Conservation (phyloP, 2,329 filamentous ascomycete genomes). For the Emergomyces pasteurianus region DNA sequence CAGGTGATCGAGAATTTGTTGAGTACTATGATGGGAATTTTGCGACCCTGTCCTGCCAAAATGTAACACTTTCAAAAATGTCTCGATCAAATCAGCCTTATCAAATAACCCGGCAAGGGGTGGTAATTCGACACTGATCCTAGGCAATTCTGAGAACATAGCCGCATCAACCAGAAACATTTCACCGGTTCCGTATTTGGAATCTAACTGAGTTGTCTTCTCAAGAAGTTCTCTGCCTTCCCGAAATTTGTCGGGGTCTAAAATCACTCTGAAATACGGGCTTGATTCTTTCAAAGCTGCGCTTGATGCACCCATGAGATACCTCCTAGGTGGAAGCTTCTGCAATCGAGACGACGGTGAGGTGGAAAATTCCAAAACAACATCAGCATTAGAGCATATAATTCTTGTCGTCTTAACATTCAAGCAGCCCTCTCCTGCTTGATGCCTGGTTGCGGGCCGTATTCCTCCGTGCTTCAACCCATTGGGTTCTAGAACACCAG, state of each 20-base stretch:
- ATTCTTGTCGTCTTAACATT: slow-evolving; percentile 8
- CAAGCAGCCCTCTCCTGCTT: background rate
- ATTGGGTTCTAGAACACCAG: slow-evolving; percentile 3
- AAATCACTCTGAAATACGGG: slow-evolving; percentile 28
- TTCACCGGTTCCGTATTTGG: slow-evolving; percentile 7
- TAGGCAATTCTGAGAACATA: slow-evolving; percentile 17
- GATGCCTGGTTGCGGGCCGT: no score
- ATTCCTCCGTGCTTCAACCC: slow-evolving; percentile 3
- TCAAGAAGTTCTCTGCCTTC: slow-evolving; percentile 26
- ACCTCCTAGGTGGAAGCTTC: slow-evolving; percentile 4
- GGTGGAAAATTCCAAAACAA: slow-evolving; percentile 24
- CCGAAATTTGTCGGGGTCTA: slow-evolving; percentile 31
- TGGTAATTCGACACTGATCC: slow-evolving; percentile 19
- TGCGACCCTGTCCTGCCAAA: background rate
- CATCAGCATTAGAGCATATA: slow-evolving; percentile 22
- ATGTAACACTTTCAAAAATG: slow-evolving; percentile 7
- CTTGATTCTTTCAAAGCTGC: slow-evolving; percentile 21
- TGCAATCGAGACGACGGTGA: slow-evolving; percentile 1
- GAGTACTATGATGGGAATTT: background rate
- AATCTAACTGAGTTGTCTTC: slow-evolving; percentile 11
- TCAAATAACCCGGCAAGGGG: slow-evolving; percentile 16
- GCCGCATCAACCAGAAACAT: background rate
- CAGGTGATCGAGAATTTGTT: background rate
- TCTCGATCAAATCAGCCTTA: slow-evolving; percentile 2
- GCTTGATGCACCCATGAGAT: slow-evolving; percentile 26